Evolutionary conservation across 768 basidiomycete genomes (phyloP).

Genomic region (Pholiota microspora): DNA sequence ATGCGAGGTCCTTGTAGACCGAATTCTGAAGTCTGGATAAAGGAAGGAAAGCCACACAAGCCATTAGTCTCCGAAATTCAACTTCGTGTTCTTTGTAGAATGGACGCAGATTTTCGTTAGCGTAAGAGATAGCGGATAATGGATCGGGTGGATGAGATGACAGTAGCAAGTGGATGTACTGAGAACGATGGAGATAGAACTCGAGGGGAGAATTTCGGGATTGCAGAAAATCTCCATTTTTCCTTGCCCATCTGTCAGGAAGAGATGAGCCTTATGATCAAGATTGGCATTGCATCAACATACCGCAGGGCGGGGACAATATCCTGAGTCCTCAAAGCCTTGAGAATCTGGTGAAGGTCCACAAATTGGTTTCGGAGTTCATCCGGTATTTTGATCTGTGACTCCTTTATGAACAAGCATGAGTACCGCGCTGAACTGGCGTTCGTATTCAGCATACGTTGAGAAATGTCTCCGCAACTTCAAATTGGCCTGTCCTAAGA

Average conservation of each 20-base stretch:
- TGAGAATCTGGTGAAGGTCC: slow-evolving; percentile 71
- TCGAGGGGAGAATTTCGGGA: slow-evolving; percentile 78
- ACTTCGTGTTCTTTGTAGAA: slow-evolving; percentile 60
- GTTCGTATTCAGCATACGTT: slow-evolving; percentile 43
- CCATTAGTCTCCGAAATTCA: slow-evolving; percentile 71
- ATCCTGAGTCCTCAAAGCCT: slow-evolving; percentile 61
- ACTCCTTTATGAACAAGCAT: slow-evolving; percentile 50
- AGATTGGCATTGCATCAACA: slow-evolving; percentile 3
- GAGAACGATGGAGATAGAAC: slow-evolving; percentile 87
- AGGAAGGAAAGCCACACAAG: slow-evolving; percentile 71
- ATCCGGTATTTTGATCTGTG: slow-evolving; percentile 47
- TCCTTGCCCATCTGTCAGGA: slow-evolving; percentile 68
- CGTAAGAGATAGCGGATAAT: slow-evolving; percentile 69
- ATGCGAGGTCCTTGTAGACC: slow-evolving; percentile 74
- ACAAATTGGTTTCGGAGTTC: slow-evolving; percentile 46
- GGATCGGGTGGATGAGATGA: slow-evolving; percentile 58
- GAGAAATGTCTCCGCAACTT: slow-evolving; percentile 72
- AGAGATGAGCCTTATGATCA: no score
- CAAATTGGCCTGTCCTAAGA: slow-evolving; percentile 78
- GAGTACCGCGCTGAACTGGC: neutral
- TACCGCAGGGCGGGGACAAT: slow-evolving; percentile 79
- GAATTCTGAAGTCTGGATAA: slow-evolving; percentile 61
- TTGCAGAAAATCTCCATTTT: slow-evolving; percentile 63
- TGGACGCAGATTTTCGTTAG: slow-evolving; percentile 57
- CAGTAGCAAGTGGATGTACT: slow-evolving; percentile 80